Base-by-base conservation (phyloP, 2,329 filamentous ascomycete species). In the Alternaria triticina region DNA sequence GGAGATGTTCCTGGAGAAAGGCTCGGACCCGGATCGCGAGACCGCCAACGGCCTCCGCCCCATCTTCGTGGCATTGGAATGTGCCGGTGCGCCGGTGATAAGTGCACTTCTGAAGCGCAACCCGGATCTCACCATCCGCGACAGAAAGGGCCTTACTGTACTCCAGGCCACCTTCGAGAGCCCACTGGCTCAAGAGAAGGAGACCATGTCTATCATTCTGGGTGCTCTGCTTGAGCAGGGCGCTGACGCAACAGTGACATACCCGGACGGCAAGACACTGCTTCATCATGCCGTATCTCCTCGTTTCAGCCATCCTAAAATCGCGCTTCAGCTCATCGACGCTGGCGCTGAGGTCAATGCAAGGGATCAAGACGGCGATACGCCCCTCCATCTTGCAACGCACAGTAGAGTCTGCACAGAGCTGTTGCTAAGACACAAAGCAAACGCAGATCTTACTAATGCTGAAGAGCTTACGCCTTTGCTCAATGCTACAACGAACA, bases 1-100 rank as follows among this genome's bases (percentile, higher is more conserved):
- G 1, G 70, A 73, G 49, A 73, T 76, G 70, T 73, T 79, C 54
- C 50, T 79, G 6, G 68, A 70, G 15, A 74, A 72, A 52, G 77
- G 74, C 25, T 71, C 72, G 6, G 74, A 78, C 57, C 72, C 75
- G 13, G 74, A 77, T 49, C 67, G 72, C 11, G 45, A 64, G 22
- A 73, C 73, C 3, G 59, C 65, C 6, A 67, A 64, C 8, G 75
- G 74, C 3, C 22, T 73, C 5, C 58, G 58, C 6, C 77, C 77
- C 2, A 71, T 79, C 9, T 74, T 77, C 44, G 71, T 72, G 5
- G 76, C 76, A 5, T 49, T 78, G 47, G 63, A 69, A 23, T 76
- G 71, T 57, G 70, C 74, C 15, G 66, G 66, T 9, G 66, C 69
- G 45, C 62, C 68, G 5, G 70, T 77, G 12, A 61, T 78, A 15